phyloP scores from a whole-genome alignment of 1,284 basidiomycete genomes.

The Pyrrhoderma noxium region DNA sequence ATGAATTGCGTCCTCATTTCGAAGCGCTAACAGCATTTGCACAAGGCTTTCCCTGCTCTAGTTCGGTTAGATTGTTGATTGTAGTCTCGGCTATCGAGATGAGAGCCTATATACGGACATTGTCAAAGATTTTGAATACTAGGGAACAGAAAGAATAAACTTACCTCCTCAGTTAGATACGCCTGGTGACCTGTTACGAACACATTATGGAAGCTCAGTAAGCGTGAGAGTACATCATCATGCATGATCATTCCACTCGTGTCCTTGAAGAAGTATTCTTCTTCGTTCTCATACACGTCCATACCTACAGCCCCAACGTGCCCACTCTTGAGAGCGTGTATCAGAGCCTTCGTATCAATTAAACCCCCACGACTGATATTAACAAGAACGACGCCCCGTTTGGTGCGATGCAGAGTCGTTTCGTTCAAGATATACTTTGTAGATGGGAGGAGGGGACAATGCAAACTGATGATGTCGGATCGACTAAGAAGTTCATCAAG shows the following conservation, averaged over 20 bases:
- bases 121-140: not conserved
- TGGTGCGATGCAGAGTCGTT: slow-evolving; percentile 67
- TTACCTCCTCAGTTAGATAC: slow-evolving; percentile 23
- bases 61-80: slow-evolving; percentile 18
- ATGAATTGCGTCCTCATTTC: too few species aligned
- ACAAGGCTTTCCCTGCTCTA: slow-evolving; percentile 19
- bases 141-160: not conserved
- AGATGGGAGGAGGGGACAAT: slow-evolving; percentile 30
- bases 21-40: slow-evolving; percentile 18
- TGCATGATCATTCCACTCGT: slow-evolving; percentile 23
- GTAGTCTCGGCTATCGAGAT: slow-evolving; percentile 22
- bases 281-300: slow-evolving; percentile 90
- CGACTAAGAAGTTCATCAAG: slow-evolving; percentile 36
- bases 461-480: slow-evolving; percentile 36
- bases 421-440: slow-evolving; percentile 36
- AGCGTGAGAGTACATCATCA: slow-evolving; percentile 23
- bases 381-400: slow-evolving; percentile 70
- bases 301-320: slow-evolving; percentile 89
- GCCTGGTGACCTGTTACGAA: slow-evolving; percentile 25
- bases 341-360: slow-evolving; percentile 85
- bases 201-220: slow-evolving; percentile 24
- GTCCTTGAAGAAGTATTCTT: slow-evolving; percentile 24
- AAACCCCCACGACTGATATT: slow-evolving; percentile 78
- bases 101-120: slow-evolving; percentile 14
- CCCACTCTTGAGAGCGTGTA: slow-evolving; percentile 65